A percentile compares a stretch with the other conserved stretches of the same genome.
phyloP scores from a whole-genome alignment of 257 asterid species.

The Fraxinus pennsylvanica region DNA sequence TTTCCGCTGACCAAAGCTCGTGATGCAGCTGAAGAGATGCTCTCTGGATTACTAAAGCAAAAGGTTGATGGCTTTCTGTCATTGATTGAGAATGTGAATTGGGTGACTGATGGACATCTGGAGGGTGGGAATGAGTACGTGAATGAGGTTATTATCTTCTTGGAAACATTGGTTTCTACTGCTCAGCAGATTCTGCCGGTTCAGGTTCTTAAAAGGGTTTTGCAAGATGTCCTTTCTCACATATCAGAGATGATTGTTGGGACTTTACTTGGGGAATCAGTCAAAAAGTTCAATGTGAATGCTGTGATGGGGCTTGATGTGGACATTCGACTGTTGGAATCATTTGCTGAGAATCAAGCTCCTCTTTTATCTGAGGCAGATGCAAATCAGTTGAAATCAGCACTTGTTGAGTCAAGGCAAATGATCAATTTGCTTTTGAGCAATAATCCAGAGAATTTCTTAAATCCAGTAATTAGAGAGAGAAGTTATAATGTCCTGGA shows the following conservation, averaged over 20 bases:
- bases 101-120: conserved; percentile 82
- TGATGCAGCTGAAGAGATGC: conserved; percentile 82
- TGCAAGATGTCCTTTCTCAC: conserved; percentile 82
- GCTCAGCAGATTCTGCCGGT: conserved; percentile 92
- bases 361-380: conserved; percentile 65
- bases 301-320: conserved; percentile 80
- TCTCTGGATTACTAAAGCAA: conserved; percentile 83
- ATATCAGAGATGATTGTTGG: conserved; percentile 88
- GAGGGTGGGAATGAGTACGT: conserved; percentile 87
- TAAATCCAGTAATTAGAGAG: conserved; percentile 92
- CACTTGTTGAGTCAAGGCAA: conserved; percentile 86
- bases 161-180: conserved; percentile 85
- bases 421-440: conserved; percentile 82
- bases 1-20: conserved; percentile 84
- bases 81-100: conserved; percentile 85
- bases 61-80: conserved; percentile 91
- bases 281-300: conserved; percentile 72
- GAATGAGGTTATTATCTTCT: conserved; percentile 81
- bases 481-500: conserved; percentile 82
- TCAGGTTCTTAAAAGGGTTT: conserved; percentile 78
- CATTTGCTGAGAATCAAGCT: conserved; percentile 91
- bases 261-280: conserved; percentile 71
- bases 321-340: conserved; percentile 75
- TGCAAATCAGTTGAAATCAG: conserved; percentile 63
- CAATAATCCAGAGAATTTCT: conserved; percentile 87